Base-by-base conservation (phyloP, 345 rosid genomes). In the Hibiscus mutabilis region DNA sequence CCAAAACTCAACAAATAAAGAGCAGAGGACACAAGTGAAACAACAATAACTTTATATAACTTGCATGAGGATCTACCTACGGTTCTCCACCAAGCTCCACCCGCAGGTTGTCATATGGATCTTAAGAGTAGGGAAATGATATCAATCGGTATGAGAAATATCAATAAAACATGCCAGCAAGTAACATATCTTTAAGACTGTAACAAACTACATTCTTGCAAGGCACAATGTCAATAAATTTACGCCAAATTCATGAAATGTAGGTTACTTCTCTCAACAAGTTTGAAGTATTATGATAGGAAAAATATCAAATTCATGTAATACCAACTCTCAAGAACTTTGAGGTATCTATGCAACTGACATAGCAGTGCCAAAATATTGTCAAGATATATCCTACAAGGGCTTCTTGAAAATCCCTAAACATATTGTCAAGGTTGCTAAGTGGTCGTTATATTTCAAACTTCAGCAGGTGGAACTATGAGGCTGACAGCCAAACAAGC, bases 61-160 rank as follows among this genome's bases (percentile, higher is more conserved):
- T 73, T 37, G 47, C 60, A 42, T 47, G 44, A 18, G 2, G 35
- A 46, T 74, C 65, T 37, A 33, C 71, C 79, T 84, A 84, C 35
- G 96, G 96, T 77, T 92, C 97, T 80, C 94, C 96, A 15, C 99
- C 99, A 69, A 95, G 99, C 89, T 95, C 98, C 76, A 86, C 98
- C 59, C 89, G 88, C 78, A 95, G 80, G 85, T 92, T 92, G 85
- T 95, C 92, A 61, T 90, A 95, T 12, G 98, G 98, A 75, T 88
- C 69, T 70, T 31, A 60, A 71, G 42, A 80, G 61, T 75, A 42
- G 42, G 31, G 63, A n/a, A 62, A 66, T 0, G 16, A 40, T 29
- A 72, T 31, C 58, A 60, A 49, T 46, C 46, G 64, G 66, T 19
- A 60, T 61, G 33, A 51, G 53, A 44, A 19, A 55, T 3, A 73